A percentile compares a stretch with the other conserved stretches of the same genome.
phyloP scores from a whole-genome alignment of 2,329 filamentous ascomycete genomes.

The Fusarium mundagurra region DNA sequence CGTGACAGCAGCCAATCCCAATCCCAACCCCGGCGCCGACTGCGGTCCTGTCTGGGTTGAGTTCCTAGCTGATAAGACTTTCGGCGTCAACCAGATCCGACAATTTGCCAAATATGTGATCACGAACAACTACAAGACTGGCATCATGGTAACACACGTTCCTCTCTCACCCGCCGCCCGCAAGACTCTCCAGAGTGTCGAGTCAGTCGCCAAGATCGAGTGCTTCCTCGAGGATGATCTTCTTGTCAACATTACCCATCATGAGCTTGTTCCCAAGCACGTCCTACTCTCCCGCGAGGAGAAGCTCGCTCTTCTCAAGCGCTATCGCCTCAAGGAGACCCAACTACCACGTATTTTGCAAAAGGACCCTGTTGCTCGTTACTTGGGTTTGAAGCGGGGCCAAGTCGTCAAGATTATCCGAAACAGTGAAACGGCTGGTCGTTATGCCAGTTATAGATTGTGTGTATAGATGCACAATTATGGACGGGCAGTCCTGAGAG shows the following conservation, averaged over 20 bases:
- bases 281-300: slow-evolving; percentile 90
- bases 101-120: slow-evolving; percentile 85
- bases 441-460: slow-evolving; percentile 92
- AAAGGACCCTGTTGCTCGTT: slow-evolving; percentile 91
- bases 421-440: slow-evolving; percentile 91
- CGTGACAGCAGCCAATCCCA: slow-evolving; percentile 73
- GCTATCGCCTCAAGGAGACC: slow-evolving; percentile 96
- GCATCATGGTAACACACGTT: slow-evolving; percentile 87
- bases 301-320: slow-evolving; percentile 83
- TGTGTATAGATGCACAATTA: slow-evolving; percentile 60
- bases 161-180: slow-evolving; percentile 86
- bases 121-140: slow-evolving; percentile 84
- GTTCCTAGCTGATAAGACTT: slow-evolving; percentile 81
- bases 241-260: slow-evolving; percentile 96
- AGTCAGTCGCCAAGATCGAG: slow-evolving; percentile 83
- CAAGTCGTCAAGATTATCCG: slow-evolving; percentile 99
- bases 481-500: not conserved
- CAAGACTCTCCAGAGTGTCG: slow-evolving; percentile 83
- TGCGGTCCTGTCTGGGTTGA: slow-evolving; percentile 94
- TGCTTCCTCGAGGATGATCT: slow-evolving; percentile 96
- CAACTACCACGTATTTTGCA: slow-evolving; percentile 93
- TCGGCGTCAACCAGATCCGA: slow-evolving; percentile 94
- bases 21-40: slow-evolving; percentile 75
- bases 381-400: slow-evolving; percentile 87
- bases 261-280: slow-evolving; percentile 95